phyloP scores from a whole-genome alignment of 2,329 filamentous ascomycete species.

The Aureobasidium sp. region DNA sequence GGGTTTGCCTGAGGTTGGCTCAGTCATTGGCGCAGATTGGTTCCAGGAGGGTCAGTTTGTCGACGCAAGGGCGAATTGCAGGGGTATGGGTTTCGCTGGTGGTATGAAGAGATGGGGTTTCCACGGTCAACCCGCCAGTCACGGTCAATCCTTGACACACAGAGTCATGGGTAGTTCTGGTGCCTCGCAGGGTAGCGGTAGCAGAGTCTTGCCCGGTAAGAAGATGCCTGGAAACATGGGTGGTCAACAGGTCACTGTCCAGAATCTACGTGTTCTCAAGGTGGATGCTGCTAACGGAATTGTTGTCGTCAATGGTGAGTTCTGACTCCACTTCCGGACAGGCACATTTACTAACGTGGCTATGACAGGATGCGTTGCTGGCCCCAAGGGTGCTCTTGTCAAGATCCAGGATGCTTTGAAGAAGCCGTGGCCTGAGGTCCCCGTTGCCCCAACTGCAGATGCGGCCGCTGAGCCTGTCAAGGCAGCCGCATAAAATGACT shows the following conservation, averaged over 20 bases:
- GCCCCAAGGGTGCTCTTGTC: conserved; percentile 80
- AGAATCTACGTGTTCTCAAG: conserved; percentile 84
- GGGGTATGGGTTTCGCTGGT: conserved; percentile 91
- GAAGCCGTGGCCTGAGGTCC: conserved; percentile 62
- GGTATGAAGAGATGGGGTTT: conserved; percentile 97
- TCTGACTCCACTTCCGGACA: not conserved
- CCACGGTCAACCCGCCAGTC: conserved; percentile 77
- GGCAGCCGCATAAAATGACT: conserved; percentile 4
- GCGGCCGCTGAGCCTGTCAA: conserved; percentile 10
- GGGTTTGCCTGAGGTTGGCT: conserved; percentile 70
- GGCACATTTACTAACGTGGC: not conserved
- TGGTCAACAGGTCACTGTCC: conserved; percentile 75
- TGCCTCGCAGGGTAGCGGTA: conserved; percentile 84
- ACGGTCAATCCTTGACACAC: conserved; percentile 94
- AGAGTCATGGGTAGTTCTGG: conserved; percentile 85
- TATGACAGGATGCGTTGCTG: conserved; percentile 60
- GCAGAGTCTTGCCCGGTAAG: conserved; percentile 88
- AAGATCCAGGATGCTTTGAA: conserved; percentile 86
- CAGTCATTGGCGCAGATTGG: conserved; percentile 76
- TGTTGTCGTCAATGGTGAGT: conserved; percentile 73
- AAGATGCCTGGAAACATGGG: conserved; percentile 98
- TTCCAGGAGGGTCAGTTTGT: conserved; percentile 87
- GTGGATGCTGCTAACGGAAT: conserved; percentile 82
- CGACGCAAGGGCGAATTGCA: conserved; percentile 69
- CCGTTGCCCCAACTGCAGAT: conserved; percentile 16